These are phyloP conservation scores for Rhizopus microsporus DNA, from an alignment of 371 early-diverging fungal genomes.

Conservation along the genomic window DNA sequence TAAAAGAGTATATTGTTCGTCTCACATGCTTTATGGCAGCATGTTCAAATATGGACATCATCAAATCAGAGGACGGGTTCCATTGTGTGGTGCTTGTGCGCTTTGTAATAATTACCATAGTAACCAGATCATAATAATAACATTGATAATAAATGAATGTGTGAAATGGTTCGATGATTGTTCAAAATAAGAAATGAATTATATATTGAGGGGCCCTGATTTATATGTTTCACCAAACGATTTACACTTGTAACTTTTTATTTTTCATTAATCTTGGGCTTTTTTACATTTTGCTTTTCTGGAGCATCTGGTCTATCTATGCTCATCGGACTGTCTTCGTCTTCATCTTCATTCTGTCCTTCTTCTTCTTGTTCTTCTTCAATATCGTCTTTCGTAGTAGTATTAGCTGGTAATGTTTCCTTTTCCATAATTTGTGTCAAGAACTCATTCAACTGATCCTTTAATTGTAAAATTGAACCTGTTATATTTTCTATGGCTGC, in stretches of 20 bases:
- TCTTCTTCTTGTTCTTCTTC: conserved; percentile 13
- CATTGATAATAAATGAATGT: too few species aligned
- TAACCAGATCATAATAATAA: too few species aligned
- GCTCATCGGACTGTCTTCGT: conserved; percentile 5
- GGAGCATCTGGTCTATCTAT: conserved; percentile 10
- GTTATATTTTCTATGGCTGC: conserved; percentile 8
- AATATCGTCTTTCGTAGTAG: conserved; percentile 11
- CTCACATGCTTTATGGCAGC: too few species aligned
- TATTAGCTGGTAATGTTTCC: conserved; percentile 10
- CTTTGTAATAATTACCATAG: too few species aligned
- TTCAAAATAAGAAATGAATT: too few species aligned
- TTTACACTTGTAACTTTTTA: background rate
- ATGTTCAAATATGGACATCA: too few species aligned
- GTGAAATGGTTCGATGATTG: too few species aligned
- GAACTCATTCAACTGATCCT: conserved; percentile 14
- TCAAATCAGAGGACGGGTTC: too few species aligned
- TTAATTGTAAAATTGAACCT: conserved; percentile 8
- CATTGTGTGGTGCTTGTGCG: too few species aligned
- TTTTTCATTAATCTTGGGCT: conserved; percentile 6
- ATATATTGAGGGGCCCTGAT: too few species aligned
- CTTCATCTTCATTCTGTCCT: conserved; percentile 11
- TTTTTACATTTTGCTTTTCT: conserved; percentile 15
- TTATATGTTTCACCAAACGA: too few species aligned
- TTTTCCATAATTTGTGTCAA: conserved; percentile 18
- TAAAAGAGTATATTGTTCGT: too few species aligned